phyloP scores from a whole-genome alignment of 140 eudicot genomes.

The Cichorium intybus region DNA sequence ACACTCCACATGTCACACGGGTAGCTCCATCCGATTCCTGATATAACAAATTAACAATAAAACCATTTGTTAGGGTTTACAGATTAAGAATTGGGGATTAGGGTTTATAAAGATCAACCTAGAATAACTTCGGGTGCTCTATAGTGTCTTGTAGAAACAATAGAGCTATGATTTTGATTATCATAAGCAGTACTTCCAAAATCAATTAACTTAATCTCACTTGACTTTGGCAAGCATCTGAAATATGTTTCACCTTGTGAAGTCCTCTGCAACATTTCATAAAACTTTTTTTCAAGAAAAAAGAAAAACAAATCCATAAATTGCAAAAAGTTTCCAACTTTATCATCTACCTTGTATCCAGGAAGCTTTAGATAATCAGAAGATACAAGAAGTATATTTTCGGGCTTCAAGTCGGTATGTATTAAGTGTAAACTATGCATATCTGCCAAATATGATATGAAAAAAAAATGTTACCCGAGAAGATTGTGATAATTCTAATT shows the following conservation, averaged over 20 bases:
- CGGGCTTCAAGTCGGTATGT: conserved; percentile 97
- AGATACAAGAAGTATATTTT: conserved; percentile 80
- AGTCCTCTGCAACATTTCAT: conserved; percentile 65
- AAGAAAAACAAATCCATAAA: conserved; percentile 29
- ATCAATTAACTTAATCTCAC: conserved; percentile 90
- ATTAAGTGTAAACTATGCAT: conserved; percentile 79
- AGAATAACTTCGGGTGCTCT: conserved; percentile 95
- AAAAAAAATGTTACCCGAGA: conserved; percentile 33
- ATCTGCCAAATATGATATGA: conserved; percentile 50
- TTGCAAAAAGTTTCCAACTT: conserved; percentile 29
- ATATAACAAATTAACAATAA: too few species aligned
- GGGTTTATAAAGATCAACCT: conserved; percentile 36
- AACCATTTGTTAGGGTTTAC: background rate
- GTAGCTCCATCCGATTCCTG: conserved; percentile 89
- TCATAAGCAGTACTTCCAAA: conserved; percentile 91
- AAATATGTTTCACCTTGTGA: conserved; percentile 52
- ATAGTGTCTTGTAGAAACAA: conserved; percentile 88
- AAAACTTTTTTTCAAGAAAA: conserved; percentile 13
- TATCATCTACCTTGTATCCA: conserved; percentile 61
- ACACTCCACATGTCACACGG: conserved; percentile 90
- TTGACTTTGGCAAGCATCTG: conserved; percentile 88
- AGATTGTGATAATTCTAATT: background rate
- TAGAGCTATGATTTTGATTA: conserved; percentile 69
- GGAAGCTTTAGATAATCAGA: conserved; percentile 75
- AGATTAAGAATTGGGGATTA: background rate